A percentile compares a stretch with the other conserved stretches of the same genome.
Evolutionary conservation across 805 yeast genomes (phyloP).

Genomic region (Saturnispora ahearnii): DNA sequence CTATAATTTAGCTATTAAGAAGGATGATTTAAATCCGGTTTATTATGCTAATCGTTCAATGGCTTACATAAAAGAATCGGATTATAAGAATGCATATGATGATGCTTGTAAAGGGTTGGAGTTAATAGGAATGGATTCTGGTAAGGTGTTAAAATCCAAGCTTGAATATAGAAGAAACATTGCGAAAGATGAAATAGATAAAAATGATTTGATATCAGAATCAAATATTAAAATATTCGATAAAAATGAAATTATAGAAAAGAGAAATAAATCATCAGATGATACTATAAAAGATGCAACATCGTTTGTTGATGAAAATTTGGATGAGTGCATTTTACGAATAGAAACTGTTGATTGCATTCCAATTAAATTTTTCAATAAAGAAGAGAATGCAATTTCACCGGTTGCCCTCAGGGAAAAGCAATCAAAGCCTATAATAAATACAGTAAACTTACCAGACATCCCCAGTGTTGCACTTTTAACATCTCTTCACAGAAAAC

Average conservation of each 20-base stretch:
- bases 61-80: constrained; percentile 42
- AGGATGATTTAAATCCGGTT: constrained; percentile 43
- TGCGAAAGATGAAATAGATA: neutral
- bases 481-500: constrained; percentile 27
- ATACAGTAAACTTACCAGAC: constrained; percentile 32
- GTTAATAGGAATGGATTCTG: neutral
- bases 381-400: neutral
- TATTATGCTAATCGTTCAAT: constrained; percentile 63
- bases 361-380: constrained; percentile 14
- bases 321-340: constrained; percentile 1
- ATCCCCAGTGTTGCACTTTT: constrained; percentile 40
- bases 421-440: constrained; percentile 12
- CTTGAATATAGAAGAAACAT: constrained; percentile 1
- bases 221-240: neutral
- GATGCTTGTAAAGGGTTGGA: neutral
- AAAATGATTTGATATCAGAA: neutral
- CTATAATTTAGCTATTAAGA: constrained; percentile 47
- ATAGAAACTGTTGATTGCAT: constrained; percentile 16
- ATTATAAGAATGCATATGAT: constrained; percentile 23
- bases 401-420: neutral
- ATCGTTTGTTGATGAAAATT: neutral
- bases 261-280: neutral
- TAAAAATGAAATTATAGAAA: neutral
- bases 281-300: neutral
- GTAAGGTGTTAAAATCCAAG: neutral